Evolutionary conservation across 2,329 filamentous ascomycete genomes (phyloP).

Genomic region (Helicocarpus griseus): DNA sequence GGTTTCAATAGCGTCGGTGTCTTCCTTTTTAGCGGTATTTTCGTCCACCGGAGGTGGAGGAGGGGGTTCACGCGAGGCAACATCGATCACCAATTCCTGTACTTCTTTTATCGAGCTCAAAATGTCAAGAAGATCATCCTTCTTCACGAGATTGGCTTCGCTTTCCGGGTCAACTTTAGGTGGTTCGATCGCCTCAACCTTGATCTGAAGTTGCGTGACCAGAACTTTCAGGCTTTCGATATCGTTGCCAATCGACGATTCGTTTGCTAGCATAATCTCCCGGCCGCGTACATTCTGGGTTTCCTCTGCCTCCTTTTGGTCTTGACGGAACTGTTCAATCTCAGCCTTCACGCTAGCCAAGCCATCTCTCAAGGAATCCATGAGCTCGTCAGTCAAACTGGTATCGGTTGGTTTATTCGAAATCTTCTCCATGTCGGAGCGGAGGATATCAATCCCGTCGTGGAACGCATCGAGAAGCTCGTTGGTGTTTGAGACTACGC

Average conservation of each 20-base stretch:
- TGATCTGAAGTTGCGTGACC: slow-evolving; percentile 70
- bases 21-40: slow-evolving; percentile 62
- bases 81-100: slow-evolving; percentile 48
- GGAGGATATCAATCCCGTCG: slow-evolving; percentile 64
- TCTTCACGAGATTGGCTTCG: slow-evolving; percentile 35
- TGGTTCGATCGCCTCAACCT: slow-evolving; percentile 68
- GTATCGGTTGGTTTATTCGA: slow-evolving; percentile 71
- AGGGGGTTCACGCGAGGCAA: slow-evolving; percentile 20
- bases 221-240: slow-evolving; percentile 79
- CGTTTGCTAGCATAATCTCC: slow-evolving; percentile 49
- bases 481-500: slow-evolving; percentile 43
- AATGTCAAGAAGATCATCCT: slow-evolving; percentile 38
- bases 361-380: slow-evolving; percentile 78
- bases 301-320: slow-evolving; percentile 39
- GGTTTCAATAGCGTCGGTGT: slow-evolving; percentile 83
- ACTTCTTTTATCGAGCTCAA: slow-evolving; percentile 41
- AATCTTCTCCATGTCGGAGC: slow-evolving; percentile 64
- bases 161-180: slow-evolving; percentile 30
- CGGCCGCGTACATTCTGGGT: slow-evolving; percentile 42
- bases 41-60: slow-evolving; percentile 25
- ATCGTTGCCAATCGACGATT: slow-evolving; percentile 51
- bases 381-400: slow-evolving; percentile 78
- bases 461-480: slow-evolving; percentile 54
- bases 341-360: slow-evolving; percentile 66
- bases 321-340: slow-evolving; percentile 65